Percentiles rank a stretch among this genome's conserved stretches.
phyloP scores from a whole-genome alignment of 192 early-diverging fungal genomes.

The Rhizophlyctis rosea region DNA sequence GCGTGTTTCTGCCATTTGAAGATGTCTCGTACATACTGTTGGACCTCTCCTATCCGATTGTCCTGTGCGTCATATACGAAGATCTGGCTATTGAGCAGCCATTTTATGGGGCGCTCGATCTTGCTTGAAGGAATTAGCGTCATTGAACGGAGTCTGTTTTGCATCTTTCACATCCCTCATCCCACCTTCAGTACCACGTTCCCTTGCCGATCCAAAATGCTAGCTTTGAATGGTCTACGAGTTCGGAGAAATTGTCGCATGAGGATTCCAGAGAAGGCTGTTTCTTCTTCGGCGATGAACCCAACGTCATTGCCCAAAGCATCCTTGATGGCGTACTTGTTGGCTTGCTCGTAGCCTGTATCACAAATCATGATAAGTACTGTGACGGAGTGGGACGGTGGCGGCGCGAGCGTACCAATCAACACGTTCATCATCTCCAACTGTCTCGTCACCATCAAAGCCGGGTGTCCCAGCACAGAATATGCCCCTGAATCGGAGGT shows the following conservation, averaged over 20 bases:
- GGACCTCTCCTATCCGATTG: constrained; percentile 72
- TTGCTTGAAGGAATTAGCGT: constrained; percentile 2
- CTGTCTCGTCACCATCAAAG: constrained; percentile 67
- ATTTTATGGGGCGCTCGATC: constrained; percentile 61
- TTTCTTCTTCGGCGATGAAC: constrained; percentile 78
- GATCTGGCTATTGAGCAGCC: constrained; percentile 72
- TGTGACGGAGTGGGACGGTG: background rate
- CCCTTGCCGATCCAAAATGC: constrained; percentile 68
- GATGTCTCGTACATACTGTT: constrained; percentile 43
- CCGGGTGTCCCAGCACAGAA: constrained; percentile 44
- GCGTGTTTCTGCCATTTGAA: background rate
- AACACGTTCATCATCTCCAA: constrained; percentile 83
- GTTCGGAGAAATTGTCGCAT: constrained; percentile 70
- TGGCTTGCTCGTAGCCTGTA: constrained; percentile 81
- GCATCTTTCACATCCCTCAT: too few relatives aligned
- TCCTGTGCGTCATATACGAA: constrained; percentile 61
- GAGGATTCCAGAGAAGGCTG: constrained; percentile 55
- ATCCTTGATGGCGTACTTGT: constrained; percentile 78
- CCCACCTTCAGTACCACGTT: constrained; percentile 67
- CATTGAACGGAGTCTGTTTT: background rate
- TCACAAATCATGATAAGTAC: constrained; percentile 13
- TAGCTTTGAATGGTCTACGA: constrained; percentile 72
- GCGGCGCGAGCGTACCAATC: constrained; percentile 30
- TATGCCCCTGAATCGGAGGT: constrained; percentile 18
- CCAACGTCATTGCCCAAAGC: constrained; percentile 54